Conservation (phyloP, 2,329 filamentous ascomycete species). For the Clathrospora elynae region DNA sequence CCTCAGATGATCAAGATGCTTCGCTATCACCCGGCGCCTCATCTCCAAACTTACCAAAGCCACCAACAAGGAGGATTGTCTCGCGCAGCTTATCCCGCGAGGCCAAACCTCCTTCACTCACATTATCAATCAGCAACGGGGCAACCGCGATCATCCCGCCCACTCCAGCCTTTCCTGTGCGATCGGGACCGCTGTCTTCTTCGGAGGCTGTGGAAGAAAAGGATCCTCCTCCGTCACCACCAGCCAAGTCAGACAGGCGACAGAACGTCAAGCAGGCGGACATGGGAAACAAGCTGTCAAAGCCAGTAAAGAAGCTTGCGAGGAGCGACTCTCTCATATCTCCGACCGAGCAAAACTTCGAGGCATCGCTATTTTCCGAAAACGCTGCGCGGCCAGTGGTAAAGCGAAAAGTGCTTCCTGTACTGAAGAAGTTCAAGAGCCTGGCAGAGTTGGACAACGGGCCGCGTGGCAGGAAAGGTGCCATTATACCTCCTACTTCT, state of each 20-base stretch:
- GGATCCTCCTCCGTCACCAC: slow-evolving; percentile 43
- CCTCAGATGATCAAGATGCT: slow-evolving; percentile 19
- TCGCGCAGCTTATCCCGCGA: slow-evolving; percentile 43
- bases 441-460: slow-evolving; percentile 37
- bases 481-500: slow-evolving; percentile 28
- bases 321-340: slow-evolving; percentile 40
- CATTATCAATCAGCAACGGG: slow-evolving; percentile 44
- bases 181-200: slow-evolving; percentile 15
- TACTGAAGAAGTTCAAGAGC: slow-evolving; percentile 34
- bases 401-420: slow-evolving; percentile 37
- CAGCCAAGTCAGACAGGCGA: slow-evolving; percentile 39
- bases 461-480: slow-evolving; percentile 37
- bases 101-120: slow-evolving; percentile 44
- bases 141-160: slow-evolving; percentile 43
- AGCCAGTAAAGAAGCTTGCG: slow-evolving; percentile 22
- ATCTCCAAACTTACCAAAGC: slow-evolving; percentile 27
- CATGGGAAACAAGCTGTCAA: slow-evolving; percentile 34
- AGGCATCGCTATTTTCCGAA: slow-evolving; percentile 3
- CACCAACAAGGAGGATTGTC: slow-evolving; percentile 33
- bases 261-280: slow-evolving; percentile 15
- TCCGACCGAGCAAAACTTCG: slow-evolving; percentile 17
- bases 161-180: slow-evolving; percentile 24
- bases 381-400: slow-evolving; percentile 17
- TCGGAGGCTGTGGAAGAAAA: slow-evolving; percentile 26
- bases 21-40: slow-evolving; percentile 17